Evolutionary conservation across 164 flowering plant genomes (phyloP), one percentile per base, ranked within the genome.

Genomic region (Umbellularia californica): DNA sequence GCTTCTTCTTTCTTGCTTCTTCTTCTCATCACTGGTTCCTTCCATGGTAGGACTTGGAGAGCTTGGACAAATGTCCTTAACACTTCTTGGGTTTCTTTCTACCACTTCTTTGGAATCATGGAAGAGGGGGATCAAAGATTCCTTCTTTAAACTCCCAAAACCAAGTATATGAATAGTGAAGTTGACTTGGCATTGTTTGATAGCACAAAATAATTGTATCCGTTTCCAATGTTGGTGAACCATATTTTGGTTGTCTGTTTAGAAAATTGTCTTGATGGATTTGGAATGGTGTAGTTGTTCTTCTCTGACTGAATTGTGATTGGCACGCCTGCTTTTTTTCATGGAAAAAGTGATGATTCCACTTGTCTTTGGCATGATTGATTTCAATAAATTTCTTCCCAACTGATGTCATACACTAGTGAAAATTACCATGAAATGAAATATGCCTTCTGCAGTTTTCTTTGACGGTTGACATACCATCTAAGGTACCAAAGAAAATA

Each of bases 1-100:
- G 74, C 78, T 70, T 65, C 74, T 70, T 19, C 19, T 11, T 24
- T 62, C 62, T n/a, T 47, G 35, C 17, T 3, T 55, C 5, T 55
- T 55, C 22, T 20, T 47, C 25, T 68, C 71, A 58, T 55, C 66
- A 11, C n/a, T 15, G 17, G 33, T 15, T 33, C 20, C 71, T 66
- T 51, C 70, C 63, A 52, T 52, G 25, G 50, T 15, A 30, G 47
- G n/a, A 30, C 15, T 22, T 17, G 50, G 47, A 41, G 47, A 41
- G 47, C 47, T 41, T 41, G 35, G 27, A 25, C 1, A 23, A 10
- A 11, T 25, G 30, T 58, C 1, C 4, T 25, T 65, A 12, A 28
- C 15, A 65, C 13, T 23, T 65, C 30, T 5, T 23, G 23, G 28
- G 10, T 23, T 25, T 65, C 25, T 14, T 7, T 25, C 22, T 12